Evolutionary conservation across 2,329 filamentous ascomycete genomes (phyloP).

Genomic region (Dothidotthia symphoricarpi): DNA sequence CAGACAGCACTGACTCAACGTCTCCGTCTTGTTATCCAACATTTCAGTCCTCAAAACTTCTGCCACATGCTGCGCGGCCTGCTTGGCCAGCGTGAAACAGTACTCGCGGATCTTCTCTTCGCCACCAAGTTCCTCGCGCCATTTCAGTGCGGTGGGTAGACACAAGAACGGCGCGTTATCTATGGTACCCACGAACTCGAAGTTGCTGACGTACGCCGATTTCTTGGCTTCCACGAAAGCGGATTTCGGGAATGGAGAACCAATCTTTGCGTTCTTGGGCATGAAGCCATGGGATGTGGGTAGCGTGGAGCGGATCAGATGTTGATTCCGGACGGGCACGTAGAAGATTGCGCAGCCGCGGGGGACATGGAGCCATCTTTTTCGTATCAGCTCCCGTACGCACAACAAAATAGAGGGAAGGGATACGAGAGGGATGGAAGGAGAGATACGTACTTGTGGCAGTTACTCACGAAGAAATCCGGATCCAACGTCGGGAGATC

Average conservation of each 20-base stretch:
- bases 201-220: slow-evolving; percentile 64
- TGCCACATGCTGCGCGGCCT: slow-evolving; percentile 63
- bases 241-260: slow-evolving; percentile 30
- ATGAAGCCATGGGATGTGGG: slow-evolving; percentile 80
- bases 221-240: slow-evolving; percentile 42
- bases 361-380: slow-evolving; percentile 75
- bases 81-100: slow-evolving; percentile 59
- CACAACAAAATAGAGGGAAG: background rate
- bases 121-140: slow-evolving; percentile 69
- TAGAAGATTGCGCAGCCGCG: slow-evolving; percentile 79
- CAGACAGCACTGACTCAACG: slow-evolving; percentile 66
- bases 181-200: slow-evolving; percentile 73
- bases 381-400: no score
- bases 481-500: slow-evolving; percentile 66
- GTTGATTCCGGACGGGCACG: slow-evolving; percentile 73
- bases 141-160: slow-evolving; percentile 68
- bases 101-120: slow-evolving; percentile 69
- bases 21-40: slow-evolving; percentile 63
- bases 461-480: slow-evolving; percentile 86
- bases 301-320: slow-evolving; percentile 68
- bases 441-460: slow-evolving; percentile 38
- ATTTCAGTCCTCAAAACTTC: slow-evolving; percentile 66
- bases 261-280: slow-evolving; percentile 39
- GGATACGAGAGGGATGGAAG: background rate
- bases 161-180: slow-evolving; percentile 72